Conservation (phyloP, 805 yeast species). For the Brettanomyces naardenensis region DNA sequence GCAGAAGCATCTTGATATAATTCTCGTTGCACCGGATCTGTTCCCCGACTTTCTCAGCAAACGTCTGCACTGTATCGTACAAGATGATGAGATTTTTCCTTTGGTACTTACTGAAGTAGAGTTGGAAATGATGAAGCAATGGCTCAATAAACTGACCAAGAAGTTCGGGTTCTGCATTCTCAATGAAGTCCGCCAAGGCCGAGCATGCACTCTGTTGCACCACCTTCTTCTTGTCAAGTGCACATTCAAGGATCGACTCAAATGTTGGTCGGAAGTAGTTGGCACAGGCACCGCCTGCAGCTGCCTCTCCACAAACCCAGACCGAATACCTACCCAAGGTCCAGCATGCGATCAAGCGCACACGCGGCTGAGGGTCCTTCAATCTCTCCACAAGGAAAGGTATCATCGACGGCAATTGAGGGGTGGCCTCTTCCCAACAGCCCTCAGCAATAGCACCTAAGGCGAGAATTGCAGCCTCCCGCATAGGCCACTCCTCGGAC, state of each 20-base stretch:
- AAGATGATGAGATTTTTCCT: slow-evolving; percentile 72
- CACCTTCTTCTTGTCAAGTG: slow-evolving; percentile 75
- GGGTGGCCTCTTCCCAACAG: slow-evolving; percentile 61
- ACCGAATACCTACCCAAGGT: slow-evolving; percentile 76
- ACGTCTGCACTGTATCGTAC: slow-evolving; percentile 87
- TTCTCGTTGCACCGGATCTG: slow-evolving; percentile 44
- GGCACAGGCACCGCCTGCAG: slow-evolving; percentile 52
- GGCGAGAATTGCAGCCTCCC: slow-evolving; percentile 91
- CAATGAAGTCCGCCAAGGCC: slow-evolving; percentile 78
- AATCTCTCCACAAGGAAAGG: slow-evolving; percentile 81
- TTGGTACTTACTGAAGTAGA: slow-evolving; percentile 73
- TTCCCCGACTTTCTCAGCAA: slow-evolving; percentile 68
- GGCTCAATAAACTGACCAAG: slow-evolving; percentile 59
- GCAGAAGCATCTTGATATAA: slow-evolving; percentile 57
- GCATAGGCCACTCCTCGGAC: slow-evolving; percentile 73
- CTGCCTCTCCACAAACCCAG: slow-evolving; percentile 74
- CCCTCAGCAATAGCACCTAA: slow-evolving; percentile 94
- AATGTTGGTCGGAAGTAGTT: slow-evolving; percentile 70
- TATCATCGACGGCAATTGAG: slow-evolving; percentile 69
- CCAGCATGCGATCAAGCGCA: slow-evolving; percentile 94
- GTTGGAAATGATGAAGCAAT: slow-evolving; percentile 59
- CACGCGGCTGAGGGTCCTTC: slow-evolving; percentile 69
- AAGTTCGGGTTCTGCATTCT: slow-evolving; percentile 56
- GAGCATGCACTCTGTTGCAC: slow-evolving; percentile 96
- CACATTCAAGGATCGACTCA: slow-evolving; percentile 65